Base-by-base conservation (phyloP, 2,329 filamentous ascomycete genomes). In the Venturia aucupariae region DNA sequence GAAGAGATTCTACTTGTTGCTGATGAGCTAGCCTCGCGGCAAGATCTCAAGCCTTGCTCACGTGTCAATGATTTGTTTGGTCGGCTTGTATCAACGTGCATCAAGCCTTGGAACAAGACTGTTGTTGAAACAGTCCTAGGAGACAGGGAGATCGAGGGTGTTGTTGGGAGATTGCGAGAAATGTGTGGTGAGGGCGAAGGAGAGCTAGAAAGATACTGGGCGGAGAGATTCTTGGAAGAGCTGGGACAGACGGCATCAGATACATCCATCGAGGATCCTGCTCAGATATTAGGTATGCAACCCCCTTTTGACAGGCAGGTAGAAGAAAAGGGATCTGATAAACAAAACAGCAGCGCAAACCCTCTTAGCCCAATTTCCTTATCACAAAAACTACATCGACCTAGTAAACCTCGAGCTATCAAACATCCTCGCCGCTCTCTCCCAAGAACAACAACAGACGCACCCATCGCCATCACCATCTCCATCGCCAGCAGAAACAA, bases 391-490 rank as follows among this genome's bases (percentile, higher is more conserved):
- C 30, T 57, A 57, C 51, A 35, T 57, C 51, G 51, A 57, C 15
- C 51, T 57, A 32, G 27, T 32, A 17, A 32, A 57, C 51, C 51
- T 57, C 27, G 51, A 57, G 35, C 30, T n/a, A 32, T 57, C 51
- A 35, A 57, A 57, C 30, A 57, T 57, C 27, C 51, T 57, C 51
- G 51, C 51, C 51, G 51, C 51, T 17, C 30, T 57, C 30, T 35
- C 30, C 15, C 51, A 57, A 35, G 19, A 35, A 51, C 10, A 22
- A n/a, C 44, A 24, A 22, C n/a, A n/a, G n/a, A n/a, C n/a, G n/a
- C n/a, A n/a, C 3, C 44, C 4, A 22, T 38, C 35, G 7, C 35
- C 35, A 38, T n/a, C 35, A 41, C 13, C 39, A 17, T 10, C 39
- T 4, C 4, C 11, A 41, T 15, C 39, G 4, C 39, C 11, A 41